A percentile compares a stretch with the other conserved stretches of the same genome.
Conservation (phyloP, 495 filamentous ascomycete genomes). For the Chaetomidium leptoderma region DNA sequence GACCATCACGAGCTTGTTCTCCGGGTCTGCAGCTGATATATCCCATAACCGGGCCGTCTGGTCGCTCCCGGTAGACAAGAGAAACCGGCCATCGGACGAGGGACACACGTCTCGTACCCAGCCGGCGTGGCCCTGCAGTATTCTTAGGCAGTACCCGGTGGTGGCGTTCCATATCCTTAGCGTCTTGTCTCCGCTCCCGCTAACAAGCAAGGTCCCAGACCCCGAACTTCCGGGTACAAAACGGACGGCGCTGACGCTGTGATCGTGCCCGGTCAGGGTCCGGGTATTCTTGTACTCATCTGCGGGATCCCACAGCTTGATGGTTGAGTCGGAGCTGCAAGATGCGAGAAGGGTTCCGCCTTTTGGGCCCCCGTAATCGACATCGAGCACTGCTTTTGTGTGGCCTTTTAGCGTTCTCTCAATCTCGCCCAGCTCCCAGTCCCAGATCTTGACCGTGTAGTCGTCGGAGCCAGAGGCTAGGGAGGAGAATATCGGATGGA, state of each 20-base stretch:
- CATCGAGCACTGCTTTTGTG: slow-evolving; percentile 79
- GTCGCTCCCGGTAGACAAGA: slow-evolving; percentile 79
- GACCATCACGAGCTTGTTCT: slow-evolving; percentile 71
- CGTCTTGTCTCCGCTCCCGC: slow-evolving; percentile 75
- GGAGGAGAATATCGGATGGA: slow-evolving; percentile 88
- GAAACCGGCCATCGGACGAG: slow-evolving; percentile 74
- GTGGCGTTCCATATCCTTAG: slow-evolving; percentile 86
- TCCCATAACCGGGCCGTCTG: slow-evolving; percentile 83
- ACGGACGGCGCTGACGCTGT: slow-evolving; percentile 78
- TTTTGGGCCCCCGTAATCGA: slow-evolving; percentile 85
- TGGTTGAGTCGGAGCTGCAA: slow-evolving; percentile 84
- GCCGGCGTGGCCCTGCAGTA: slow-evolving; percentile 68
- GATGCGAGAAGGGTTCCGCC: slow-evolving; percentile 81
- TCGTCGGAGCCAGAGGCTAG: slow-evolving; percentile 89
- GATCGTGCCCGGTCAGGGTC: slow-evolving; percentile 89
- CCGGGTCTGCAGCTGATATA: slow-evolving; percentile 51
- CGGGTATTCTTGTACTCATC: slow-evolving; percentile 95
- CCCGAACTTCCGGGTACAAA: slow-evolving; percentile 76
- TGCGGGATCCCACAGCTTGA: slow-evolving; percentile 92
- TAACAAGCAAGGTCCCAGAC: slow-evolving; percentile 72
- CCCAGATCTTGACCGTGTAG: slow-evolving; percentile 89
- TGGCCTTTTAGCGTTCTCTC: slow-evolving; percentile 91
- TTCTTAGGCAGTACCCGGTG: slow-evolving; percentile 86
- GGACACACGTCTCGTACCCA: slow-evolving; percentile 87
- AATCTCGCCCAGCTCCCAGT: slow-evolving; percentile 92